These are phyloP conservation scores for Suhomyces sp. DNA, from an alignment of 805 yeast genomes.

Conservation along the genomic window DNA sequence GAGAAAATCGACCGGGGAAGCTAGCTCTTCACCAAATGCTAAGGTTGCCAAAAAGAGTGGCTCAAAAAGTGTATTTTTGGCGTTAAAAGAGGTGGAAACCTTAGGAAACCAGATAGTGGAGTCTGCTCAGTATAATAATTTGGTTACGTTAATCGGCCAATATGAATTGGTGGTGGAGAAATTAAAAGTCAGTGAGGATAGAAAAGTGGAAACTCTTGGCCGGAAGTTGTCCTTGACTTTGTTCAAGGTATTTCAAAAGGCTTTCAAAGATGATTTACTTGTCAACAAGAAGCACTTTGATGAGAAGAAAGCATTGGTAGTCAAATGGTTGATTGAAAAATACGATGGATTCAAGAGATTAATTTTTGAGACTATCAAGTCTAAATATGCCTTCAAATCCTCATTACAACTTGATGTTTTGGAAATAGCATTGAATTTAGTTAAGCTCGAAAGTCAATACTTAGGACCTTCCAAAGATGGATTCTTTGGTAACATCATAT, in stretches of 20 bases:
- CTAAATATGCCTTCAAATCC: conserved; percentile 44
- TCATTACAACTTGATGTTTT: conserved; percentile 52
- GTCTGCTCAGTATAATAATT: conserved; percentile 55
- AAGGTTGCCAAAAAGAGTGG: conserved; percentile 8
- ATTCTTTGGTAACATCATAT: conserved; percentile 61
- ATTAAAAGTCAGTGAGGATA: conserved; percentile 18
- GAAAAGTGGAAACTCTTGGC: conserved; percentile 28
- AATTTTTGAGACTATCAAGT: conserved; percentile 42
- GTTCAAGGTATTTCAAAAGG: conserved; percentile 47
- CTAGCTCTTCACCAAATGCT: too few species aligned
- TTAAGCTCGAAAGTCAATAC: conserved; percentile 54
- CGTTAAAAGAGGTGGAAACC: conserved; percentile 20
- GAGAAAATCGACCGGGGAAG: too few species aligned
- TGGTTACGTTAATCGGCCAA: conserved; percentile 47
- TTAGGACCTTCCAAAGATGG: conserved; percentile 54
- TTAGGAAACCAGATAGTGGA: conserved; percentile 33
- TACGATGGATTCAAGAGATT: conserved; percentile 54
- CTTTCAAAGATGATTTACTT: conserved; percentile 45
- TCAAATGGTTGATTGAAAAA: conserved; percentile 60
- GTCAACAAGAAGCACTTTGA: conserved; percentile 32
- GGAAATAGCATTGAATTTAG: conserved; percentile 55
- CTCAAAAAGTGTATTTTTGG: not conserved
- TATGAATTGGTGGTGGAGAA: conserved; percentile 24
- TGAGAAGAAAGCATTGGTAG: conserved; percentile 49
- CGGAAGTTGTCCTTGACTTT: conserved; percentile 44